Base-by-base conservation (phyloP, 2,329 filamentous ascomycete genomes). In the Elsinoe australis region DNA sequence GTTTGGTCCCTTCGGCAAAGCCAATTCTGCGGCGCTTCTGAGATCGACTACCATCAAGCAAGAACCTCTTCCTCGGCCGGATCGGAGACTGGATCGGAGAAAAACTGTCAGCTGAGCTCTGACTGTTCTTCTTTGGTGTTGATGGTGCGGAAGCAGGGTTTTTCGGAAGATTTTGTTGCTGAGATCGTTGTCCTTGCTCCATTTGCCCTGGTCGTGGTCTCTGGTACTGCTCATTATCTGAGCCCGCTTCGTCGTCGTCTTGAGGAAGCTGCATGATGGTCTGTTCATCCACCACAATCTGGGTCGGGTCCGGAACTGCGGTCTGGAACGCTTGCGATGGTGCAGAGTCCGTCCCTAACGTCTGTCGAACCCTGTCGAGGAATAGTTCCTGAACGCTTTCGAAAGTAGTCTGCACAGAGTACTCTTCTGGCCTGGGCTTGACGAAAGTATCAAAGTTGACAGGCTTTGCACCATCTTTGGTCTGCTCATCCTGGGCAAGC, bases 321-420 rank as follows among this genome's bases (percentile, higher is more conserved):
- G 17, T 10, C 14, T 10, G 10, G 36, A 32, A 24, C 36, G n/a
- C n/a, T n/a, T n/a, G n/a, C n/a, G n/a, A n/a, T n/a, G n/a, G n/a
- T n/a, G n/a, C n/a, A n/a, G n/a, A n/a, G n/a, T n/a, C n/a, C n/a
- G n/a, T n/a, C n/a, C n/a, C n/a, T n/a, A n/a, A n/a, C n/a, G n/a
- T n/a, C n/a, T n/a, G n/a, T n/a, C n/a, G 52, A 18, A 88, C 64
- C 39, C 79, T 84, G 15, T 77, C 73, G 0, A 85, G 83, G 61
- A 85, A 95, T 12, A 98, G 71, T 60, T 96, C 90, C 61, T 89
- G 83, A 0, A 96, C 82, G 46, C 90, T 89, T 58, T 94, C 79
- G 31, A 94, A 65, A 1, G 80, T 77, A 1, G 90, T 94, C 56
- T 82, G 83, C n/a, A 95, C 70, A 2, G 67, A 66, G 3, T 73